phyloP scores from a whole-genome alignment of 805 yeast species.

The Phaffomyces thermotolerans region DNA sequence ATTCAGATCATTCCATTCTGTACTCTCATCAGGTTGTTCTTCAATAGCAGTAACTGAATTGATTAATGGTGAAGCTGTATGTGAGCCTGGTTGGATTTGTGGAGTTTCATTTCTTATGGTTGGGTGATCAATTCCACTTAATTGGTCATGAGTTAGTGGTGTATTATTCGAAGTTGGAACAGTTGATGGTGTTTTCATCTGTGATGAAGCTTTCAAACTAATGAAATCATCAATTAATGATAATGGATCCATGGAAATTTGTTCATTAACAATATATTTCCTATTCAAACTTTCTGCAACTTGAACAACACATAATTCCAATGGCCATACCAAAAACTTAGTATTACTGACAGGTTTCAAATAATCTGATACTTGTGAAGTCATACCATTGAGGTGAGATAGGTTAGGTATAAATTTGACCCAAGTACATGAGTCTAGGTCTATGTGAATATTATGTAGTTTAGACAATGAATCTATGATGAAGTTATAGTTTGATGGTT shows the following conservation, averaged over 20 bases:
- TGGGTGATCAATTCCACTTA: constrained; percentile 4
- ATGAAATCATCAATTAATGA: constrained; percentile 33
- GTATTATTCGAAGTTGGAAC: constrained; percentile 21
- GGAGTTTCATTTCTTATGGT: constrained; percentile 4
- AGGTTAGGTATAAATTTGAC: constrained; percentile 61
- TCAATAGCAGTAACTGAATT: not conserved
- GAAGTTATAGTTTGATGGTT: constrained; percentile 35
- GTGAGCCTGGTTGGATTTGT: not conserved
- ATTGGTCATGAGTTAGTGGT: constrained; percentile 12
- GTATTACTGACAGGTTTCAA: constrained; percentile 42
- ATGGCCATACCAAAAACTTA: constrained; percentile 66
- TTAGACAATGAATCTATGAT: constrained; percentile 30
- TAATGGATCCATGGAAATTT: constrained; percentile 24
- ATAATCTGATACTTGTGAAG: constrained; percentile 54
- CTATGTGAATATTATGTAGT: constrained; percentile 26
- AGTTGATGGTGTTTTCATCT: constrained; percentile 29
- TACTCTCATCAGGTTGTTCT: not conserved
- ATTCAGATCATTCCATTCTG: constrained; percentile 24
- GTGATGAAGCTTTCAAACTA: constrained; percentile 31
- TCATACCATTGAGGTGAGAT: constrained; percentile 59
- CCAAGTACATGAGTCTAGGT: constrained; percentile 36
- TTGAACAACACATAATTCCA: constrained; percentile 57
- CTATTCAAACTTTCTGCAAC: constrained; percentile 12
- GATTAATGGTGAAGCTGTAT: not conserved
- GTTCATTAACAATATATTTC: not conserved